Percentiles rank a stretch among this genome's conserved stretches.
Conservation (phyloP, 2,329 filamentous ascomycete genomes). For the Drechslerella stenobrocha region DNA sequence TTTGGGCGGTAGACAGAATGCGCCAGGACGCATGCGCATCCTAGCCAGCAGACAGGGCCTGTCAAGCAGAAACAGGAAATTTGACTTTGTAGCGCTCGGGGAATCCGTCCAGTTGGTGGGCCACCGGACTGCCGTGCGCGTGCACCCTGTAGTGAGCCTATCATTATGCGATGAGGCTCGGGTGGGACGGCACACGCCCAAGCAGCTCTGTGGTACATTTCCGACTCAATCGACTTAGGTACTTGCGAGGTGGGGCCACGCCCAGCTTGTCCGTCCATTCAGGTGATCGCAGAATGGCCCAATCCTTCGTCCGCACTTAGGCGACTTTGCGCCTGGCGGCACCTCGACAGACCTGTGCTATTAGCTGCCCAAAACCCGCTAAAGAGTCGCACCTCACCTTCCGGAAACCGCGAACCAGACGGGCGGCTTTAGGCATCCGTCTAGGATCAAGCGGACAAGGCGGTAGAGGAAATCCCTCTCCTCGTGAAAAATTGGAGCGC, state of each 20-base stretch:
- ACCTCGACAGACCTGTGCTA: conserved; percentile 40
- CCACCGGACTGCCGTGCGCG: too few species aligned
- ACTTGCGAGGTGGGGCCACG: conserved; percentile 11
- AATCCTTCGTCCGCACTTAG: conserved; percentile 49
- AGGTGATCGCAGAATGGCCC: conserved; percentile 25
- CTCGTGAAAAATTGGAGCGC: background rate
- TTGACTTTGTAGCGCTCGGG: conserved; percentile 16
- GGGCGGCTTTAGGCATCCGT: conserved; percentile 43
- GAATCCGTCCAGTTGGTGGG: conserved; percentile 27
- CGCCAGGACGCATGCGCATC: conserved; percentile 39
- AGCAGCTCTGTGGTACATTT: conserved; percentile 15
- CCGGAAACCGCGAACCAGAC: conserved; percentile 27
- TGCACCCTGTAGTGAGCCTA: conserved; percentile 30
- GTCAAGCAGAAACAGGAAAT: conserved; percentile 35
- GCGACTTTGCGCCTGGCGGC: conserved; percentile 46
- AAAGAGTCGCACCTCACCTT: conserved; percentile 32
- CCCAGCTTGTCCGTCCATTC: conserved; percentile 4
- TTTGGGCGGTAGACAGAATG: conserved; percentile 41
- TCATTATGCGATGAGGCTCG: conserved; percentile 40
- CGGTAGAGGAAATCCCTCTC: conserved; percentile 28
- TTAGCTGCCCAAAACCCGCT: conserved; percentile 31
- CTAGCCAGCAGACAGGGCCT: conserved; percentile 24
- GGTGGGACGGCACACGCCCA: conserved; percentile 39
- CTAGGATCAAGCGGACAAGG: conserved; percentile 27
- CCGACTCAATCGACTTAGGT: conserved; percentile 7